Evolutionary conservation across 176 grass and related monocot species (phyloP), one percentile per base, ranked within the genome.

Genomic region (Zoysia japonica): DNA sequence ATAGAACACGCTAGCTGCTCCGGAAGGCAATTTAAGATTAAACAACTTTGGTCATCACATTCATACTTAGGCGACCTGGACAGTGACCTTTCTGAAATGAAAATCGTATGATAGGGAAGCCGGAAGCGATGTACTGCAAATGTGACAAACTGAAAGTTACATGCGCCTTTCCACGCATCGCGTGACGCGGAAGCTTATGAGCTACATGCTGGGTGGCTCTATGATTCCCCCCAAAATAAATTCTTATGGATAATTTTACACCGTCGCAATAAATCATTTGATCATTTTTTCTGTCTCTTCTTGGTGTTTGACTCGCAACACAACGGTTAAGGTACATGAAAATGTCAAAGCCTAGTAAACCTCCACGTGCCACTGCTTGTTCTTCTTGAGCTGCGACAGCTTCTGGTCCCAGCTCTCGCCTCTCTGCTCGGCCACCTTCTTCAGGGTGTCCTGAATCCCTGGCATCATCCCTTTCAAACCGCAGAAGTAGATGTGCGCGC

Each of bases 391-490:
- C 71, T 89, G 89, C 0, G 87, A 87, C 5, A 97, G 88, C 83
- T 94, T 97, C 61, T 90, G 74, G 20, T 97, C 95, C 95, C 95
- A 97, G 85, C 85, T 97, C 83, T 97, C 95, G 11, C 95, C 92
- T 75, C 95, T 89, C 71, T 87, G 82, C 75, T 94, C 89, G 1
- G 95, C 89, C 19, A 97, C 92, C 81, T 89, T 93, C 87, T 94
- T 94, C 5, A 92, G 87, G 2, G 95, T 97, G 20, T 89, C 85
- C 80, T 97, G 95, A 44, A 94, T 94, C 63, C 95, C 95, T 9
- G 95, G 89, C 95, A 92, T 97, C 95, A 94, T 97, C 48, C 95
- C 95, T 47, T 94, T 97, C 87, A 94, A 72, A 86, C 92, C 95
- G 3, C 95, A 97, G 75, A 97, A 97, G 83, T 97, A 97, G 67